phyloP scores from a whole-genome alignment of 352 stramenopile species.

The Phytophthora fragariaefolia region DNA sequence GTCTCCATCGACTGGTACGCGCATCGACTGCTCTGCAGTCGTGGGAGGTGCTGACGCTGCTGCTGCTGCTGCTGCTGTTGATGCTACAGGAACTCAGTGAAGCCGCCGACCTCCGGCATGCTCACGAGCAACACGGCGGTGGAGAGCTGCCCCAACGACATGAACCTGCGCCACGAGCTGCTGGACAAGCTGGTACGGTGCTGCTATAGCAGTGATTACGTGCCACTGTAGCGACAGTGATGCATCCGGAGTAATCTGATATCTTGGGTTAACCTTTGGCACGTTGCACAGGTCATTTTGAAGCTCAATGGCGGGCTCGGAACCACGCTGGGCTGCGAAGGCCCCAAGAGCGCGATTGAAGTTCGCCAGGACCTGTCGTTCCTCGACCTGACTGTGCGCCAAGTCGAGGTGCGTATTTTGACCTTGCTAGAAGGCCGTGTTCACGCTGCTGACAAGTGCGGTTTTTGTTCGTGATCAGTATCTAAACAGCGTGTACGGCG shows the following conservation, averaged over 20 bases:
- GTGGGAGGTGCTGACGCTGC: slow-evolving; percentile 4
- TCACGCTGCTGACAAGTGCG: not conserved
- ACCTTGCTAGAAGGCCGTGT: not conserved
- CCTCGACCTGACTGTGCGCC: slow-evolving; percentile 98
- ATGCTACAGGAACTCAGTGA: slow-evolving; percentile 77
- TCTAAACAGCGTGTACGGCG: slow-evolving; percentile 91
- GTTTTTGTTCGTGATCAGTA: slow-evolving; percentile 48
- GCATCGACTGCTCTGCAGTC: too few species aligned
- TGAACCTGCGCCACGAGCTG: slow-evolving; percentile 93
- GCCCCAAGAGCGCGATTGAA: slow-evolving; percentile 94
- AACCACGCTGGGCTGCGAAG: slow-evolving; percentile 97
- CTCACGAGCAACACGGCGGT: slow-evolving; percentile 76
- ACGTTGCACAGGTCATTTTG: slow-evolving; percentile 86
- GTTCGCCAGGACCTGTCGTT: slow-evolving; percentile 95
- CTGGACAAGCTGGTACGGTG: slow-evolving; percentile 93
- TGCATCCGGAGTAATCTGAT: slow-evolving; percentile 19
- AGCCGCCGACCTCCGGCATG: slow-evolving; percentile 75
- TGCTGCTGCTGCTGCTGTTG: slow-evolving; percentile 22
- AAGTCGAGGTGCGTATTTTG: slow-evolving; percentile 87
- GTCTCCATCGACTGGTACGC: slow-evolving; percentile 82
- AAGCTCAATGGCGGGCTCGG: slow-evolving; percentile 99
- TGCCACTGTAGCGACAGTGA: not conserved
- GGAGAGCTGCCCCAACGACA: slow-evolving; percentile 91
- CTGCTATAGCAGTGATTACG: slow-evolving; percentile 3
- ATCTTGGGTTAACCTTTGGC: not conserved